These are phyloP conservation scores for Eremomyces bilateralis DNA, from an alignment of 495 filamentous ascomycete species.

Conservation along the genomic window DNA sequence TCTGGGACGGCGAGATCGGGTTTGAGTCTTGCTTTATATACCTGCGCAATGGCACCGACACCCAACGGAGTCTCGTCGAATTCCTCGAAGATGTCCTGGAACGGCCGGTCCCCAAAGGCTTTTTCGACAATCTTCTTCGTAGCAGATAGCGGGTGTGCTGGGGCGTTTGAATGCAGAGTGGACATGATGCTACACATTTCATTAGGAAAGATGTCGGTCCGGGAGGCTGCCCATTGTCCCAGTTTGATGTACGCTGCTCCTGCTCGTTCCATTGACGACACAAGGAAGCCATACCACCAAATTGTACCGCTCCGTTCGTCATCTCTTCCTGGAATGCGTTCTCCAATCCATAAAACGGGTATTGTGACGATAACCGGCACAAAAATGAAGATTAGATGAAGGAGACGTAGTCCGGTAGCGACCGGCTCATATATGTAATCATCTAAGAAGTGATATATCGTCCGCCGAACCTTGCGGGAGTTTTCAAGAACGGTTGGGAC, in stretches of 20 bases:
- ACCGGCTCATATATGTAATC: conserved; percentile 64
- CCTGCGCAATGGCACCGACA: conserved; percentile 92
- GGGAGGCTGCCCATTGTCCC: conserved; percentile 96
- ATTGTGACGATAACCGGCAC: conserved; percentile 66
- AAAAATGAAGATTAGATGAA: conserved; percentile 74
- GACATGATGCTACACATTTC: conserved; percentile 90
- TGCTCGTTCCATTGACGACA: conserved; percentile 75
- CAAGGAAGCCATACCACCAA: conserved; percentile 90
- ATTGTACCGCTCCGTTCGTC: conserved; percentile 58
- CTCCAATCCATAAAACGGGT: conserved; percentile 63
- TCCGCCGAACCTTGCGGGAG: conserved; percentile 28
- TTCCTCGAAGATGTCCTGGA: conserved; percentile 91
- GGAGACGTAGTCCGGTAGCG: conserved; percentile 65
- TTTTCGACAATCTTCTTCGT: conserved; percentile 59
- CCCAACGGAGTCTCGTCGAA: conserved; percentile 82
- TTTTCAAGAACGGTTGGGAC: conserved; percentile 37
- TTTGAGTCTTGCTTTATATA: conserved; percentile 88
- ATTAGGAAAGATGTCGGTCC: conserved; percentile 91
- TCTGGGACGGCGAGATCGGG: conserved; percentile 48
- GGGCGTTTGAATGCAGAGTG: conserved; percentile 80
- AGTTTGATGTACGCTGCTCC: conserved; percentile 99
- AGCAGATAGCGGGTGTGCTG: conserved; percentile 62
- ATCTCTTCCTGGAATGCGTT: conserved; percentile 31
- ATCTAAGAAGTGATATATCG: conserved; percentile 40
- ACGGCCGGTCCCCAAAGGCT: conserved; percentile 59